phyloP scores from a whole-genome alignment of 2,329 filamentous ascomycete species.

The Microdochium paspali region DNA sequence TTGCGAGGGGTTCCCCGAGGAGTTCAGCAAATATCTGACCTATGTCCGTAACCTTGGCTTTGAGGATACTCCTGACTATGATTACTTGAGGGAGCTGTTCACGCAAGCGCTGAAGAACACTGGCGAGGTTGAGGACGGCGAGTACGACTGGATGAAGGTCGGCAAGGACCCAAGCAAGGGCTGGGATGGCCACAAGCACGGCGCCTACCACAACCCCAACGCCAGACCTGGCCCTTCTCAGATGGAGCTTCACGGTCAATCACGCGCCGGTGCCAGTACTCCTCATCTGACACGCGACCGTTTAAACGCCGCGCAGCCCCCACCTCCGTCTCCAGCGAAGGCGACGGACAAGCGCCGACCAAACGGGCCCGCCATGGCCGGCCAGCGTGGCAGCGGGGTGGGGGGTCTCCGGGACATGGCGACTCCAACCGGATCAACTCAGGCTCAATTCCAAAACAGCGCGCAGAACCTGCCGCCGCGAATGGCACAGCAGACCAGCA shows the following conservation, averaged over 20 bases:
- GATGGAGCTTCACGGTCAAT: constrained; percentile 72
- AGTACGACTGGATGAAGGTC: constrained; percentile 99
- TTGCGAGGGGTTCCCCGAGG: constrained; percentile 90
- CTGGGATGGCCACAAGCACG: constrained; percentile 63
- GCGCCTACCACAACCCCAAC: constrained; percentile 66
- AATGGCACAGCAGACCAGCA: constrained; percentile 49
- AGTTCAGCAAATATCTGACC: constrained; percentile 95
- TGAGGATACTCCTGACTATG: constrained; percentile 97
- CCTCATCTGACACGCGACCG: constrained; percentile 69
- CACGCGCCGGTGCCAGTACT: constrained; percentile 55
- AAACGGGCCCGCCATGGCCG: constrained; percentile 65
- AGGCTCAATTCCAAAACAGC: constrained; percentile 95
- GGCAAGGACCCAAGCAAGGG: constrained; percentile 77
- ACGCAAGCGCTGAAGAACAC: constrained; percentile 92
- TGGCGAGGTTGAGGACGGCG: constrained; percentile 91
- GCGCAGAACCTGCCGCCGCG: constrained; percentile 72
- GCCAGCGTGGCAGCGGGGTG: constrained; percentile 68
- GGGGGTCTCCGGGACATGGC: constrained; percentile 66
- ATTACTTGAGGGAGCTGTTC: constrained; percentile 93
- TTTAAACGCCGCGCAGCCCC: constrained; percentile 92
- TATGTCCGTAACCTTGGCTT: constrained; percentile 98
- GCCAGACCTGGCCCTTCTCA: constrained; percentile 71
- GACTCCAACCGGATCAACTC: constrained; percentile 82
- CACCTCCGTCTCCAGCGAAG: constrained; percentile 77
- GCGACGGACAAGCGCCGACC: constrained; percentile 71